These are phyloP conservation scores for Citrullus mucosospermus DNA, from an alignment of 306 rosid genomes.

Conservation along the genomic window DNA sequence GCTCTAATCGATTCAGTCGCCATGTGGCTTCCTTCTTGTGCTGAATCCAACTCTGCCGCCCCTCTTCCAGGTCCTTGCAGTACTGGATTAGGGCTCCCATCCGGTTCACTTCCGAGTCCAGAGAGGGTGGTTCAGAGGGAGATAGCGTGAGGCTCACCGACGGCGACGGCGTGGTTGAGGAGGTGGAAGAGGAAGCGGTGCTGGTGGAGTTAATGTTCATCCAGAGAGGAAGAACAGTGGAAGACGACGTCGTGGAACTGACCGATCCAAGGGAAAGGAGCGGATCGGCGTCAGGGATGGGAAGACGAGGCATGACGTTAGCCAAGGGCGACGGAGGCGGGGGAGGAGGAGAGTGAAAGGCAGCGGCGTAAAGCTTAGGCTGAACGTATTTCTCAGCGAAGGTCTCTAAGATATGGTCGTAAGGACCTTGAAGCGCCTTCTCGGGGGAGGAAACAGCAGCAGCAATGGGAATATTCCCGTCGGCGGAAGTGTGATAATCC, in stretches of 20 bases:
- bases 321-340: background rate
- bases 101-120: constrained; percentile 18
- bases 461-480: constrained; percentile 4
- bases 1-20: constrained; percentile 37
- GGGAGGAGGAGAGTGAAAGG: background rate
- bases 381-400: constrained; percentile 43
- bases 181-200: constrained; percentile 12
- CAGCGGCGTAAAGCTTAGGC: constrained; percentile 12
- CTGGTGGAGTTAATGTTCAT: constrained; percentile 14
- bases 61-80: constrained; percentile 29
- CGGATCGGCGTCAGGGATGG: constrained; percentile 19
- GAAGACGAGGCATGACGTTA: background rate
- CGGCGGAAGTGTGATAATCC: constrained; percentile 6
- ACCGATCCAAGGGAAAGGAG: constrained; percentile 25
- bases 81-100: constrained; percentile 13
- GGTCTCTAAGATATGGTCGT: constrained; percentile 38
- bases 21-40: constrained; percentile 38
- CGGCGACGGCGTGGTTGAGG: constrained; percentile 23
- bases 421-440: constrained; percentile 26
- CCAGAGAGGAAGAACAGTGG: constrained; percentile 24
- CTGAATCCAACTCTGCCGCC: constrained; percentile 27
- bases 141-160: constrained; percentile 31
- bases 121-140: constrained; percentile 17
- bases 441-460: constrained; percentile 12
- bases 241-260: background rate